Conservation (phyloP, 2,329 filamentous ascomycete species). For the Ciborinia camelliae region DNA sequence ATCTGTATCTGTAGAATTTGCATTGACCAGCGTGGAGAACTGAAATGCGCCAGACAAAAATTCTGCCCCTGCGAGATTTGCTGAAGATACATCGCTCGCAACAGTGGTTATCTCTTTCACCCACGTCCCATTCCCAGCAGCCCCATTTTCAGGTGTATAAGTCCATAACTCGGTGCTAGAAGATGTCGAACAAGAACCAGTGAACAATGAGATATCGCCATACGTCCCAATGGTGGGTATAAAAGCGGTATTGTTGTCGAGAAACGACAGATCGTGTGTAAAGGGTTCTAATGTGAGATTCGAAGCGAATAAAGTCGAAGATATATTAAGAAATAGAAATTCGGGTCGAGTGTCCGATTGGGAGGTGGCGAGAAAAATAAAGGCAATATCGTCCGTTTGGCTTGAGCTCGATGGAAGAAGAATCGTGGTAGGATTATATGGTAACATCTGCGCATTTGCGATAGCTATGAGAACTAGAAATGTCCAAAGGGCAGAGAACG, state of each 20-base stretch:
- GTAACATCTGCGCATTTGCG: constrained; percentile 48
- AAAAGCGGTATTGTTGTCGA: constrained; percentile 57
- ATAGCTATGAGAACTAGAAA: constrained; percentile 20
- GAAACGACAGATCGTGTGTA: constrained; percentile 60
- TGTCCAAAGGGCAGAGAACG: constrained; percentile 26
- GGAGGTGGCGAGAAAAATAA: constrained; percentile 58
- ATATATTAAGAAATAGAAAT: constrained; percentile 65
- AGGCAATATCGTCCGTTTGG: constrained; percentile 54
- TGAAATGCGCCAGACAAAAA: constrained; percentile 50
- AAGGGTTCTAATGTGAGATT: constrained; percentile 48
- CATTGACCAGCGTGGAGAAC: constrained; percentile 34
- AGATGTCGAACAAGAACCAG: constrained; percentile 64
- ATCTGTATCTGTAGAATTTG: constrained; percentile 34
- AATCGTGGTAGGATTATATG: constrained; percentile 75
- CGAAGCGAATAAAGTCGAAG: constrained; percentile 51
- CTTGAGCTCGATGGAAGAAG: constrained; percentile 53
- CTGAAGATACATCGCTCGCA: constrained; percentile 38
- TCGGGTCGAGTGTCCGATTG: constrained; percentile 39
- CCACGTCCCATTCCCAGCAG: constrained; percentile 54
- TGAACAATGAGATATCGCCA: constrained; percentile 70
- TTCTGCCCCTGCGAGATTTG: constrained; percentile 46
- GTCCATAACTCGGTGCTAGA: constrained; percentile 62
- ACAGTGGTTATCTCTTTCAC: constrained; percentile 41
- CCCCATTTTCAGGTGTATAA: constrained; percentile 50
- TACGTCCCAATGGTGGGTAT: constrained; percentile 62